Conservation (phyloP, 495 filamentous ascomycete genomes). For the Penicillium bialowiezense region DNA sequence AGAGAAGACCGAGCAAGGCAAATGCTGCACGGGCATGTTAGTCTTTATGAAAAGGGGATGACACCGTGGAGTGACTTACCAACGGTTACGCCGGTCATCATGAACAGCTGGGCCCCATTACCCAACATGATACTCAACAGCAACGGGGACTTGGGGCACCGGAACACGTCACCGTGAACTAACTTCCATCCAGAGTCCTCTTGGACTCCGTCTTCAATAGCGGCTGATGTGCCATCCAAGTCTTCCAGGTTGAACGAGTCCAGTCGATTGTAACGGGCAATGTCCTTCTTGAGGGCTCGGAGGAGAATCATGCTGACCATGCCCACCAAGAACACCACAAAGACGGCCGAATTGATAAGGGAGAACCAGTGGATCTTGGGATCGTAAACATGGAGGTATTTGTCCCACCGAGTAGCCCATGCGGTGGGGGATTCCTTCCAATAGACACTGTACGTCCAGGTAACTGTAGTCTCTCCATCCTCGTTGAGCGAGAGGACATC, state of each 20-base stretch:
- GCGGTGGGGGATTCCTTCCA: conserved; percentile 77
- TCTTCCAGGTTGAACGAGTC: conserved; percentile 86
- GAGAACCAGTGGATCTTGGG: conserved; percentile 99
- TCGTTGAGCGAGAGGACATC: conserved; percentile 60
- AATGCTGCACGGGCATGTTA: conserved; percentile 51
- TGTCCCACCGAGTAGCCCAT: conserved; percentile 98
- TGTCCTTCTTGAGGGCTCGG: conserved; percentile 86
- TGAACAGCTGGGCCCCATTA: conserved; percentile 93
- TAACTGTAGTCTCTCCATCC: conserved; percentile 64
- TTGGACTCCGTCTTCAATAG: conserved; percentile 87
- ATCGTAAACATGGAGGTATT: conserved; percentile 92
- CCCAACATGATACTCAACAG: conserved; percentile 85
- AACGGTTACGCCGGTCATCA: conserved; percentile 95
- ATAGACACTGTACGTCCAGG: conserved; percentile 87
- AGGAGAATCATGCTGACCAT: conserved; percentile 88
- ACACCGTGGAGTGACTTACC: conserved; percentile 23
- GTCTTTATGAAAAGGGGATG: neutral
- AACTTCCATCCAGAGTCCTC: conserved; percentile 99
- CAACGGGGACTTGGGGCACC: conserved; percentile 76
- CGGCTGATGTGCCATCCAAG: conserved; percentile 66
- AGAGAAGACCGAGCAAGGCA: conserved; percentile 90
- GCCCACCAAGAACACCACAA: conserved; percentile 85
- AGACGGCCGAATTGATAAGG: conserved; percentile 88
- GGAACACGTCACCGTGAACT: conserved; percentile 96
- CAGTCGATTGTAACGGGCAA: conserved; percentile 90